These are phyloP conservation scores for Haplosporangium sp. DNA, from an alignment of 371 early-diverging fungal genomes.

Conservation along the genomic window DNA sequence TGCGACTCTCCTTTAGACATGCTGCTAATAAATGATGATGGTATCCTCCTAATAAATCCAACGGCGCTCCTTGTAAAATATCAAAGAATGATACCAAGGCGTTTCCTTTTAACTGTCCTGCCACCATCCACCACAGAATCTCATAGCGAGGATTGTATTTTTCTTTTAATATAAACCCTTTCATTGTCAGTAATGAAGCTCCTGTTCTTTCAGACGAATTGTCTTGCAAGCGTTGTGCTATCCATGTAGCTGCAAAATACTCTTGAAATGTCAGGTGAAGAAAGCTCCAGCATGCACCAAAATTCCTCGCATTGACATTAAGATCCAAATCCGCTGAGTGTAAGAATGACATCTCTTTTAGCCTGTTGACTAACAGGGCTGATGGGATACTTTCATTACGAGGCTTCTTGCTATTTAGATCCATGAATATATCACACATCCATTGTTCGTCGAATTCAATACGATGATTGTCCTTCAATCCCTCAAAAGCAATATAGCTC, in stretches of 20 bases:
- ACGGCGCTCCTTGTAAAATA: no score
- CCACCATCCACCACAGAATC: conserved; percentile 41
- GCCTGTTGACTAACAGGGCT: not conserved
- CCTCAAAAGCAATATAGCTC: not conserved
- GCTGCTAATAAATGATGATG: no score
- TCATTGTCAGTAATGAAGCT: not conserved
- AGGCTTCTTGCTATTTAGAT: not conserved
- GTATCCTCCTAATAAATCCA: no score
- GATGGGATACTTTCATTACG: not conserved
- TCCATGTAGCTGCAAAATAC: not conserved
- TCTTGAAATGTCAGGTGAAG: conserved; percentile 1
- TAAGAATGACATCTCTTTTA: not conserved
- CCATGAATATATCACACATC: not conserved
- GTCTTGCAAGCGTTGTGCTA: not conserved
- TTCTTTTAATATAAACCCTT: conserved; percentile 20
- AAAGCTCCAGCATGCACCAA: not conserved
- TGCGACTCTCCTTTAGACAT: no score
- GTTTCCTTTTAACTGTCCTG: conserved; percentile 15
- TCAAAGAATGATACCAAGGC: no score
- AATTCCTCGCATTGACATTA: no score
- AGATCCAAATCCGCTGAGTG: not conserved
- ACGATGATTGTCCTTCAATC: not conserved
- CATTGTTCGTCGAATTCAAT: not conserved
- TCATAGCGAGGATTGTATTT: conserved; percentile 34
- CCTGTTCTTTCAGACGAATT: no score